phyloP scores from a whole-genome alignment of 2,329 filamentous ascomycete species.

The Diaporthe caulivora region DNA sequence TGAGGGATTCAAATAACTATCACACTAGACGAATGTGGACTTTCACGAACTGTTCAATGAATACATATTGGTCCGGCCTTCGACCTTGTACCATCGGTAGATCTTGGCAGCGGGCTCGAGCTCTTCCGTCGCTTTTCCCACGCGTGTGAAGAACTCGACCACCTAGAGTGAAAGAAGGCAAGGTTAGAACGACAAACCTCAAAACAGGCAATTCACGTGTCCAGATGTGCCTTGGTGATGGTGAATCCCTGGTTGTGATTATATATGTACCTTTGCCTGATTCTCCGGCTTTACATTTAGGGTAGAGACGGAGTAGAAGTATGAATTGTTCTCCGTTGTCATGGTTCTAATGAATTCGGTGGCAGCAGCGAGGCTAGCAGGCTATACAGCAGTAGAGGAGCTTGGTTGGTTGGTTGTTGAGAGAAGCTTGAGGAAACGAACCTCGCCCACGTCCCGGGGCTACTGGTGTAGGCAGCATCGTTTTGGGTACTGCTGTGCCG shows the following conservation, averaged over 20 bases:
- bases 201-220: no score
- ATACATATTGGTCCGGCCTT: slow-evolving; percentile 27
- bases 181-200: background rate
- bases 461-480: no score
- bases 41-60: slow-evolving; percentile 22
- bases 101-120: slow-evolving; percentile 16
- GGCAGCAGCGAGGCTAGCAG: no score
- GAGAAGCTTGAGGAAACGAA: no score
- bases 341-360: background rate
- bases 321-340: background rate
- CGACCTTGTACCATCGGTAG: slow-evolving; percentile 32
- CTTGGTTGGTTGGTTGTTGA: no score
- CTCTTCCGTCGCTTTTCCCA: slow-evolving; percentile 8
- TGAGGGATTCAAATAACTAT: background rate
- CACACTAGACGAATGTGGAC: background rate
- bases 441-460: no score
- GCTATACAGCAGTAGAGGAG: no score
- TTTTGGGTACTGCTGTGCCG: no score
- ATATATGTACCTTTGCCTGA: slow-evolving; percentile 1
- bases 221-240: background rate
- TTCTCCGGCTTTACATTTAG: slow-evolving; percentile 19
- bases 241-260: background rate
- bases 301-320: slow-evolving; percentile 26
- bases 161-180: background rate
- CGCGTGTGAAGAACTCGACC: slow-evolving; percentile 30